Percentiles rank a stretch among this genome's conserved stretches.
Evolutionary conservation across 306 rosid species (phyloP).

Genomic region (Cucurbita ficifolia): DNA sequence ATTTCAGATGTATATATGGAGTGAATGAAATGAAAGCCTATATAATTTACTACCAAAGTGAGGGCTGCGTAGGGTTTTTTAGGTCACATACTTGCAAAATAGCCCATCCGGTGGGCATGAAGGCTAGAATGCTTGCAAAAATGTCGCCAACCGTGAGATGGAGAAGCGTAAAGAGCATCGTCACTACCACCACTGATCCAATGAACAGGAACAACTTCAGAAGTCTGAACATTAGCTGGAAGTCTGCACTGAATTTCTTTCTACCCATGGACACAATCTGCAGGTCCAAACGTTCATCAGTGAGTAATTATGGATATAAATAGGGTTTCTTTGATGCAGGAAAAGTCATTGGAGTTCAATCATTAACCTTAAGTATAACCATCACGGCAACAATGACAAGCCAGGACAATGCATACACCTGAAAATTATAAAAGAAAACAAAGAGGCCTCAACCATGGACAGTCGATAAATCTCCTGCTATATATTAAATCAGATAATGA

Average conservation of each 20-base stretch:
- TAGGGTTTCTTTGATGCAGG: neutral
- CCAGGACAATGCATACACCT: constrained; percentile 95
- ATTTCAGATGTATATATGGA: no score
- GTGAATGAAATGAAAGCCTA: neutral
- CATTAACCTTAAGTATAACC: constrained; percentile 69
- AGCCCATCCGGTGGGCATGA: constrained; percentile 94
- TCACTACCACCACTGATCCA: constrained; percentile 41
- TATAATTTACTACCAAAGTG: neutral
- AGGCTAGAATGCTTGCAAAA: constrained; percentile 72
- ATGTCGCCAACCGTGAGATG: constrained; percentile 69
- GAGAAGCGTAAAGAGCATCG: constrained; percentile 48
- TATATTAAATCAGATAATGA: neutral
- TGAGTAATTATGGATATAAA: neutral
- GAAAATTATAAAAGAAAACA: constrained; percentile 8
- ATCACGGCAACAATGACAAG: constrained; percentile 74
- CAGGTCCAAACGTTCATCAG: constrained; percentile 19
- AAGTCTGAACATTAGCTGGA: constrained; percentile 93
- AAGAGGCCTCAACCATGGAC: neutral
- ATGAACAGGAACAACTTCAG: constrained; percentile 64
- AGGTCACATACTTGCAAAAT: constrained; percentile 42
- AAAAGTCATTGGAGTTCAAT: constrained; percentile 6
- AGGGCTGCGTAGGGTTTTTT: neutral
- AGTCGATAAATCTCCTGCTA: neutral
- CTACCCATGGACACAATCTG: constrained; percentile 91
- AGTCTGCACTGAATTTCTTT: constrained; percentile 84